Conservation (phyloP, 306 rosid genomes). For the Dalbergia cultrata region DNA sequence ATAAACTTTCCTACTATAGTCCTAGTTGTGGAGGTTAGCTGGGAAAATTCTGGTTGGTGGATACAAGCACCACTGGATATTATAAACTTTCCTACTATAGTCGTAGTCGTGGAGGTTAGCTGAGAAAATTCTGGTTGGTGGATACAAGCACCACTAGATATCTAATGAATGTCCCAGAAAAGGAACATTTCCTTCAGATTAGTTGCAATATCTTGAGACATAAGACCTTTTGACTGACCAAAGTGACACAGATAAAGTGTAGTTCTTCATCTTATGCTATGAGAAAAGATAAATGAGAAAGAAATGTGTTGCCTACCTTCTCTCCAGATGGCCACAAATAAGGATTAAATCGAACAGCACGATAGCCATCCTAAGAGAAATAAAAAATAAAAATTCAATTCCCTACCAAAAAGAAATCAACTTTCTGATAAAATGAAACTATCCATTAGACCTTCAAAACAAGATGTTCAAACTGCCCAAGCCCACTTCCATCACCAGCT, state of each 20-base stretch:
- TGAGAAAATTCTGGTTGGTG: not conserved
- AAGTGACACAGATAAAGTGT: not conserved
- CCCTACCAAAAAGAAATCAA: not conserved
- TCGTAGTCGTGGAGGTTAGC: not conserved
- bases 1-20: not conserved
- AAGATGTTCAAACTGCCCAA: constrained; percentile 76
- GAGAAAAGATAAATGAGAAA: not conserved
- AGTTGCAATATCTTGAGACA: not conserved
- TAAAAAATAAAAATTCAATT: constrained; percentile 46
- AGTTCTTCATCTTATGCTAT: not conserved
- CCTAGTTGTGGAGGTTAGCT: not conserved
- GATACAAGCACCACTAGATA: not conserved
- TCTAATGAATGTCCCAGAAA: constrained; percentile 2
- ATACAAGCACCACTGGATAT: not conserved
- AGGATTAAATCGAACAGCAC: constrained; percentile 91
- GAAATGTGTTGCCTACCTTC: constrained; percentile 56
- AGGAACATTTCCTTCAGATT: not conserved
- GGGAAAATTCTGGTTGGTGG: not conserved
- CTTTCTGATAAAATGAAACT: constrained; percentile 32
- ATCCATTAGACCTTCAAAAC: constrained; percentile 66
- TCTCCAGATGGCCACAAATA: constrained; percentile 89
- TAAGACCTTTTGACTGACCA: constrained; percentile 13
- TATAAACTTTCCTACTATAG: not conserved
- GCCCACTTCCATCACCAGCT: constrained; percentile 79
- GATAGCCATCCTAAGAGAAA: constrained; percentile 72